These are phyloP conservation scores for Berkeleyomyces basicola DNA, from an alignment of 2,329 filamentous ascomycete genomes.

Conservation along the genomic window DNA sequence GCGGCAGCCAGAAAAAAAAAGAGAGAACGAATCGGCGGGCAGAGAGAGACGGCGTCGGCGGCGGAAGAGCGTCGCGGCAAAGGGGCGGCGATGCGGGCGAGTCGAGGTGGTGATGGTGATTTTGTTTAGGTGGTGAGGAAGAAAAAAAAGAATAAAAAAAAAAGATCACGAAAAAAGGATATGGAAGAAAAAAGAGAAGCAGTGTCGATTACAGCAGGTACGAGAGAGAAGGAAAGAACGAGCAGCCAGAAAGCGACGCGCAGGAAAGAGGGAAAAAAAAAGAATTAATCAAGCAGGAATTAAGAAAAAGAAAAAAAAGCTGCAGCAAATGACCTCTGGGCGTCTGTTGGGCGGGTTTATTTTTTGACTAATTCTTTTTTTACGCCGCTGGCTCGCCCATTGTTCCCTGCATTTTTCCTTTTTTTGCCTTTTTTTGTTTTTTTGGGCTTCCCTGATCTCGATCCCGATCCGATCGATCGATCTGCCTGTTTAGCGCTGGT, in stretches of 20 bases:
- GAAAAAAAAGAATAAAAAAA: conserved; percentile 2
- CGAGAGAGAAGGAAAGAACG: background rate
- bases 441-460: background rate
- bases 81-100: too few species aligned
- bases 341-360: background rate
- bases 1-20: too few species aligned
- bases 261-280: background rate
- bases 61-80: too few species aligned
- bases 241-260: background rate
- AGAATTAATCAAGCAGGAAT: background rate
- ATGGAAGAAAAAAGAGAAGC: background rate
- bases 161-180: background rate
- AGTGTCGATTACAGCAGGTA: background rate
- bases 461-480: background rate
- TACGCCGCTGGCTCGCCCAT: background rate
- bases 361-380: background rate
- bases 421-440: background rate
- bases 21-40: background rate
- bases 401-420: background rate
- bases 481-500: background rate
- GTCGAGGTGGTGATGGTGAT: too few species aligned
- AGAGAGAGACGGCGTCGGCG: too few species aligned
- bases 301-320: background rate
- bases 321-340: background rate
- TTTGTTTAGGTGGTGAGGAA: background rate